Evolutionary conservation across 495 filamentous ascomycete species (phyloP).

Genomic region (Daldinia concentrica): DNA sequence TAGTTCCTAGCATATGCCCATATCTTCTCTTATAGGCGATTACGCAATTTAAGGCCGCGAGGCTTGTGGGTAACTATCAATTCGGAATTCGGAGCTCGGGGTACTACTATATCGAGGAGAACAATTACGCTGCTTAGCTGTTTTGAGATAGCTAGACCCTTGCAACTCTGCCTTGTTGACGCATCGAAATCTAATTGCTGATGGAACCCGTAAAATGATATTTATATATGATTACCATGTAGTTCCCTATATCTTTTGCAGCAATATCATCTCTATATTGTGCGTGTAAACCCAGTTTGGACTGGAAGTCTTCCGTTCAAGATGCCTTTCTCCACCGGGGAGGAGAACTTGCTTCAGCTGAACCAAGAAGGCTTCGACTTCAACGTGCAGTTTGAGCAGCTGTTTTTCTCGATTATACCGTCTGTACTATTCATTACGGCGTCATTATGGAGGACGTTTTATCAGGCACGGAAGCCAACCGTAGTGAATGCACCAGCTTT

Average conservation of each 20-base stretch:
- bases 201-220: background rate
- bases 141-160: background rate
- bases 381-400: slow-evolving; percentile 67
- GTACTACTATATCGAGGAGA: background rate
- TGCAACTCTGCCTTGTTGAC: background rate
- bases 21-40: background rate
- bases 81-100: background rate
- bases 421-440: slow-evolving; percentile 58
- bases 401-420: slow-evolving; percentile 62
- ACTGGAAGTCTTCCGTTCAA: background rate
- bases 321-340: background rate
- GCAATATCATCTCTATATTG: background rate
- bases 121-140: too few species aligned
- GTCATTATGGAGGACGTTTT: slow-evolving; percentile 18
- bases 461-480: background rate
- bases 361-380: slow-evolving; percentile 62
- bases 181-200: background rate
- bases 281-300: background rate
- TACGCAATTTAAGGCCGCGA: background rate
- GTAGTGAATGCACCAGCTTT: background rate
- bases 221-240: background rate
- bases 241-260: background rate
- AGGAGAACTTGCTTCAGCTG: background rate
- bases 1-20: too few species aligned
- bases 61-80: background rate